phyloP scores from a whole-genome alignment of 1,139 yeast genomes.

The Hansenula anomala region DNA sequence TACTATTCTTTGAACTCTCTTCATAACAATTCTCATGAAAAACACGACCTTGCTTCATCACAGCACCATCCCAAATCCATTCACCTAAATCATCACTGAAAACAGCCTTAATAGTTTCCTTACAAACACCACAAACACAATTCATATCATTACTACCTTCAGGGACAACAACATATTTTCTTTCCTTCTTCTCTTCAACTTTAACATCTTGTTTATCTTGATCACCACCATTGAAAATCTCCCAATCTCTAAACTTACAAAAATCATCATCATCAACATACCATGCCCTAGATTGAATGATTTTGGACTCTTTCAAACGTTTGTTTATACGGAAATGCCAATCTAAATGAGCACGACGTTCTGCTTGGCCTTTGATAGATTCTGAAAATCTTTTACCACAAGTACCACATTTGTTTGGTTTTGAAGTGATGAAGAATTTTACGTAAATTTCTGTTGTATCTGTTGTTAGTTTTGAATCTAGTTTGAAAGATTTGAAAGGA shows the following conservation, averaged over 20 bases:
- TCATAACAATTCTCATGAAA: slow-evolving; percentile 80
- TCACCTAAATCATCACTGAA: slow-evolving; percentile 90
- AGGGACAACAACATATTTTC: slow-evolving; percentile 64
- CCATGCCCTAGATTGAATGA: slow-evolving; percentile 77
- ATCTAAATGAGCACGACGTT: slow-evolving; percentile 68
- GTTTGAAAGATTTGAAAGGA: slow-evolving; percentile 10
- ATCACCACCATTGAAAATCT: slow-evolving; percentile 32
- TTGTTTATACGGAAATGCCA: slow-evolving; percentile 96
- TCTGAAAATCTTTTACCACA: slow-evolving; percentile 85
- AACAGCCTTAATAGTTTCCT: slow-evolving; percentile 71
- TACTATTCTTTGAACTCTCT: slow-evolving; percentile 43
- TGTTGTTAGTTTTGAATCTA: slow-evolving; percentile 15
- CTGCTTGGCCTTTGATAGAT: slow-evolving; percentile 51
- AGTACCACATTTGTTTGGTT: slow-evolving; percentile 79
- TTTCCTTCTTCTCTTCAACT: slow-evolving; percentile 13
- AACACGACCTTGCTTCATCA: slow-evolving; percentile 62
- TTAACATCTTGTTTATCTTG: slow-evolving; percentile 10
- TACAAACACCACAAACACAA: slow-evolving; percentile 80
- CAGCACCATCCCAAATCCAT: slow-evolving; percentile 91
- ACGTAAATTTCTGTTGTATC: slow-evolving; percentile 14
- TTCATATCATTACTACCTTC: slow-evolving; percentile 57
- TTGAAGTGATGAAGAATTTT: slow-evolving; percentile 47
- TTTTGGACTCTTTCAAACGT: slow-evolving; percentile 51
- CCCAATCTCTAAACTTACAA: slow-evolving; percentile 69
- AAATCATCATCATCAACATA: slow-evolving; percentile 71